Evolutionary conservation across 768 basidiomycete species (phyloP).

Genomic region (Calocybe cyanea): DNA sequence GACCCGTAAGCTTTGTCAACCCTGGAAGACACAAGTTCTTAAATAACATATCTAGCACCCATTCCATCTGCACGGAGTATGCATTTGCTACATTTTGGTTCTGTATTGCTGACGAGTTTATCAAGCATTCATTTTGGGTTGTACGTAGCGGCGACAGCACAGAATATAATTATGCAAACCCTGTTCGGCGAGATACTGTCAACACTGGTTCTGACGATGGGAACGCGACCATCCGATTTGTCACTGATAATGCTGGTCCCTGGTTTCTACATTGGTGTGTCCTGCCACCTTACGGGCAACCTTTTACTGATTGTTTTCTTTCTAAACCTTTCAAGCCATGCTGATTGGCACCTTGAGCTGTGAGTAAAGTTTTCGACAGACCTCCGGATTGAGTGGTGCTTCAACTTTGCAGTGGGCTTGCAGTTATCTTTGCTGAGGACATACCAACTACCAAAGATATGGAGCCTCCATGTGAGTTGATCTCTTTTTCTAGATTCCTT

Average conservation of each 20-base stretch:
- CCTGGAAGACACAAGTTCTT: too few species aligned
- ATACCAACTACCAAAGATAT: conserved; percentile 12
- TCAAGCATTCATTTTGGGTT: too few species aligned
- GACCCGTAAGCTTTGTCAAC: too few species aligned
- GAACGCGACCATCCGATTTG: too few species aligned
- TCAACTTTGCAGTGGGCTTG: background rate
- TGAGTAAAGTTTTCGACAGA: too few species aligned
- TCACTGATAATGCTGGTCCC: conserved; percentile 49
- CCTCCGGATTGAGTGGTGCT: background rate
- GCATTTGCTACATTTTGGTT: conserved; percentile 27
- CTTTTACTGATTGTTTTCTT: background rate
- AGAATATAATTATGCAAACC: conserved; percentile 40
- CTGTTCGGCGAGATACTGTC: conserved; percentile 30
- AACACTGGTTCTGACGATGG: conserved; percentile 31
- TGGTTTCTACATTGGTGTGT: conserved; percentile 39
- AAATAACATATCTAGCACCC: conserved; percentile 26
- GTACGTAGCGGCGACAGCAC: too few species aligned
- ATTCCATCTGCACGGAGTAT: conserved; percentile 40
- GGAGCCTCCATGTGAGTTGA: conserved; percentile 21
- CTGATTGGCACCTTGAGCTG: conserved; percentile 36
- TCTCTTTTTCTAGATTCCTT: background rate
- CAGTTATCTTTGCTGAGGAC: conserved; percentile 9
- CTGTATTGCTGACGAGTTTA: too few species aligned
- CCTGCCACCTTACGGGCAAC: conserved; percentile 18
- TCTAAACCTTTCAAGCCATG: conserved; percentile 17